Conservation (phyloP, 2,329 filamentous ascomycete species). For the Penicillium sp. region DNA sequence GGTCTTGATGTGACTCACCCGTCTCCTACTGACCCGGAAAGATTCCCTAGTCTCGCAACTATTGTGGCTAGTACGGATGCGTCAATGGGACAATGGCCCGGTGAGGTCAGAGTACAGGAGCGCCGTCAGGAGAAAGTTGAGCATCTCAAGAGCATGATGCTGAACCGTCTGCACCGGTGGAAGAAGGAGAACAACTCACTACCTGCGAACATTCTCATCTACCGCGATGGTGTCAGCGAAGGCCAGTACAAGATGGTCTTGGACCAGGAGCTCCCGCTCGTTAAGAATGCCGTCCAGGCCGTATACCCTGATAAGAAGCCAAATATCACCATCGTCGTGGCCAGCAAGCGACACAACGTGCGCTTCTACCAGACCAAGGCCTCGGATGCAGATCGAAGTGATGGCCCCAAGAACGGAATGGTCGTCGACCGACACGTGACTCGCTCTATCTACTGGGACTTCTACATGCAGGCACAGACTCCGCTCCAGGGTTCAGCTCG, state of each 20-base stretch:
- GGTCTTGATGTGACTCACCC: constrained; percentile 87
- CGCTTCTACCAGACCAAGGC: constrained; percentile 67
- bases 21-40: constrained; percentile 53
- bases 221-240: constrained; percentile 82
- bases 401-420: constrained; percentile 56
- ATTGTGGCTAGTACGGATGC: constrained; percentile 69
- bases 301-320: constrained; percentile 54
- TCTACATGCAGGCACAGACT: constrained; percentile 73
- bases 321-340: constrained; percentile 66
- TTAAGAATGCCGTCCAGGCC: constrained; percentile 54
- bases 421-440: constrained; percentile 80
- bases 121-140: constrained; percentile 62
- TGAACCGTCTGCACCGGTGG: constrained; percentile 61
- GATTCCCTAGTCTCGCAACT: constrained; percentile 67
- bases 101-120: constrained; percentile 52
- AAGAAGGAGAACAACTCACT: constrained; percentile 50
- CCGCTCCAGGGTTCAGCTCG: constrained; percentile 75
- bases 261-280: constrained; percentile 53
- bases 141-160: constrained; percentile 56
- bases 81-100: constrained; percentile 69
- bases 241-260: constrained; percentile 69
- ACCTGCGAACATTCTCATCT: constrained; percentile 72
- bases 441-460: constrained; percentile 68
- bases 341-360: constrained; percentile 81
- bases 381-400: constrained; percentile 25